Evolutionary conservation across 2,329 filamentous ascomycete genomes (phyloP).

Genomic region (Ophiosphaerella narmari): DNA sequence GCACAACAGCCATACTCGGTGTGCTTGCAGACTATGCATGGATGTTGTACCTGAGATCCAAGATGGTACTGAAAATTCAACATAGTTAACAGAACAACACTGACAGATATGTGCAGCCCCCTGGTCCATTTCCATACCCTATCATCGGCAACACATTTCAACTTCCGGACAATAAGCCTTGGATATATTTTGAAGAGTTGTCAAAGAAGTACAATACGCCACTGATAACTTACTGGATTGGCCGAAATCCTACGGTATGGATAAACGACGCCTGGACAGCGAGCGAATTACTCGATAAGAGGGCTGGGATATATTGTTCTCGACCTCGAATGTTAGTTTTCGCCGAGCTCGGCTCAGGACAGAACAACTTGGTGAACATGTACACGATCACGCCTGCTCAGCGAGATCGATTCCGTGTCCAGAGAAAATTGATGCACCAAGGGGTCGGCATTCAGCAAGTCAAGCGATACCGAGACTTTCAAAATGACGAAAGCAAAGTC

Average conservation of each 20-base stretch:
- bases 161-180: constrained; percentile 60
- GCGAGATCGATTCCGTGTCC: constrained; percentile 37
- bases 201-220: constrained; percentile 56
- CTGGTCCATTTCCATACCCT: constrained; percentile 59
- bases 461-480: constrained; percentile 59
- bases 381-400: constrained; percentile 36
- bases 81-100: too few species aligned
- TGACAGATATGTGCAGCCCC: constrained; percentile 47
- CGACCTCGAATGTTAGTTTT: constrained; percentile 55
- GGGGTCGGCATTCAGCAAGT: constrained; percentile 56
- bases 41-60: constrained; percentile 57
- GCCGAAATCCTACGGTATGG: constrained; percentile 46
- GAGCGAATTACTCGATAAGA: constrained; percentile 59
- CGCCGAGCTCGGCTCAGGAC: constrained; percentile 43
- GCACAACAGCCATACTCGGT: constrained; percentile 26
- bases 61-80: constrained; percentile 45
- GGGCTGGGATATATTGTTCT: constrained; percentile 58
- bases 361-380: constrained; percentile 44
- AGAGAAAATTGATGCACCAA: constrained; percentile 42
- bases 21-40: constrained; percentile 52
- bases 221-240: constrained; percentile 62
- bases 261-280: constrained; percentile 55
- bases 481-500: constrained; percentile 63
- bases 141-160: constrained; percentile 62
- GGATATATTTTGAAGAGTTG: constrained; percentile 62